Evolutionary conservation across 1,284 basidiomycete genomes (phyloP).

Genomic region (Golubevia sp.): DNA sequence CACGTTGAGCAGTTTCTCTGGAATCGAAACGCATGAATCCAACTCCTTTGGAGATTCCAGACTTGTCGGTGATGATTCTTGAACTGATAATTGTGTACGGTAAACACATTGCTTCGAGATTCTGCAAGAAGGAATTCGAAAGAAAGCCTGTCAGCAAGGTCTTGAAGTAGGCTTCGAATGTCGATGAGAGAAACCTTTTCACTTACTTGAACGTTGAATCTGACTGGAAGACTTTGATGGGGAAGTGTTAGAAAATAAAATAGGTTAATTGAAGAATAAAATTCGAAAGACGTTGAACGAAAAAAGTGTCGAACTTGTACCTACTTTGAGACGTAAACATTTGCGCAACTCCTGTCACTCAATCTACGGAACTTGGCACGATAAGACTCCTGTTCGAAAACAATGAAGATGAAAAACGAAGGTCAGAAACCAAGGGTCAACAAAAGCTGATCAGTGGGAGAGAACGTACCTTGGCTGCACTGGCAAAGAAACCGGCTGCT

Average conservation of each 20-base stretch:
- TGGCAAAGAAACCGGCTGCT: slow-evolving; percentile 25
- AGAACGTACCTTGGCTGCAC: slow-evolving; percentile 29
- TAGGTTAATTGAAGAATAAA: too few relatives aligned
- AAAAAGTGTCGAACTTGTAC: background rate
- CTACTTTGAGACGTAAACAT: slow-evolving; percentile 44
- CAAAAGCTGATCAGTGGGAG: background rate
- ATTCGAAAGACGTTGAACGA: too few relatives aligned
- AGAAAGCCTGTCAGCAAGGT: too few relatives aligned
- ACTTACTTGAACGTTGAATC: too few relatives aligned
- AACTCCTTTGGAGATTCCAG: slow-evolving; percentile 37
- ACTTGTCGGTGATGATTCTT: slow-evolving; percentile 37
- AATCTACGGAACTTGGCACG: slow-evolving; percentile 33
- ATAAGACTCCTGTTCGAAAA: slow-evolving; percentile 28
- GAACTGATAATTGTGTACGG: slow-evolving; percentile 38
- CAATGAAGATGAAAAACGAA: background rate
- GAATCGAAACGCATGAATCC: slow-evolving; percentile 40
- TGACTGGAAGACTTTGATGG: too few relatives aligned
- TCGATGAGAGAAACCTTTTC: too few relatives aligned
- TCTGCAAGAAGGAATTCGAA: slow-evolving; percentile 6
- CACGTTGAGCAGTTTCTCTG: slow-evolving; percentile 28
- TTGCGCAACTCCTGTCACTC: slow-evolving; percentile 31
- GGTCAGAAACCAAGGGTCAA: too few relatives aligned
- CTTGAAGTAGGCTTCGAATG: too few relatives aligned
- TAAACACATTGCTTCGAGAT: slow-evolving; percentile 43
- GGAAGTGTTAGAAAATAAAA: too few relatives aligned